Evolutionary conservation across 495 filamentous ascomycete genomes (phyloP).

Genomic region (Annulohypoxylon nitens): DNA sequence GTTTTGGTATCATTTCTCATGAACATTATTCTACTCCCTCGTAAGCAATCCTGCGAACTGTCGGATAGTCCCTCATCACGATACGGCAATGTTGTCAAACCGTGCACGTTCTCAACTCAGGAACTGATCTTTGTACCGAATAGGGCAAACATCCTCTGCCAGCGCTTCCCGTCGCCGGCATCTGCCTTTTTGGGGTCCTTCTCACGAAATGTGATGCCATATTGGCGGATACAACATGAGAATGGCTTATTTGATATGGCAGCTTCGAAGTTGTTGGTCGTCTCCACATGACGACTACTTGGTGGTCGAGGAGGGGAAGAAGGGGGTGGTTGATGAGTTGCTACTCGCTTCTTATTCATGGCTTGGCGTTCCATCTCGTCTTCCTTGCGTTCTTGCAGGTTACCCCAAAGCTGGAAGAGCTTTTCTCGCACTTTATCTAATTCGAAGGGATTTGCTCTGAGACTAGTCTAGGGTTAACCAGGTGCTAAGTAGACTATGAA

Average conservation of each 20-base stretch:
- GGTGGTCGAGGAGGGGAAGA: slow-evolving; percentile 33
- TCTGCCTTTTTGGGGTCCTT: slow-evolving; percentile 49
- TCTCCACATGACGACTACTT: slow-evolving; percentile 1
- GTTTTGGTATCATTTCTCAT: background rate
- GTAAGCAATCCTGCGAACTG: background rate
- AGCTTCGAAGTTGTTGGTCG: slow-evolving; percentile 40
- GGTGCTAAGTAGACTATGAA: background rate
- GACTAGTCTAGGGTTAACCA: slow-evolving; percentile 51
- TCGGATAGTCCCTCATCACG: background rate
- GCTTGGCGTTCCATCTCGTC: slow-evolving; percentile 34
- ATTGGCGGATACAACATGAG: slow-evolving; percentile 72
- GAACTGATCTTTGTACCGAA: slow-evolving; percentile 66
- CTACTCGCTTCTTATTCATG: slow-evolving; percentile 41
- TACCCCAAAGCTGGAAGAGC: slow-evolving; percentile 86
- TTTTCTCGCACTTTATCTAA: slow-evolving; percentile 73
- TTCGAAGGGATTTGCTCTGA: slow-evolving; percentile 62
- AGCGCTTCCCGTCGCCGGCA: slow-evolving; percentile 54
- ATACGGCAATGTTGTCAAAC: background rate
- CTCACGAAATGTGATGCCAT: slow-evolving; percentile 61
- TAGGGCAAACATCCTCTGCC: slow-evolving; percentile 66
- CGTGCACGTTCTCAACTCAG: background rate
- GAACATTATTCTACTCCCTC: background rate
- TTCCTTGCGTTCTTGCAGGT: slow-evolving; percentile 79
- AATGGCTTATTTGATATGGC: slow-evolving; percentile 65
- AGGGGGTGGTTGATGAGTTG: slow-evolving; percentile 36